Percentiles rank a stretch among this genome's conserved stretches.
Conservation (phyloP, 768 basidiomycete genomes). For the Mrakia gelida region DNA sequence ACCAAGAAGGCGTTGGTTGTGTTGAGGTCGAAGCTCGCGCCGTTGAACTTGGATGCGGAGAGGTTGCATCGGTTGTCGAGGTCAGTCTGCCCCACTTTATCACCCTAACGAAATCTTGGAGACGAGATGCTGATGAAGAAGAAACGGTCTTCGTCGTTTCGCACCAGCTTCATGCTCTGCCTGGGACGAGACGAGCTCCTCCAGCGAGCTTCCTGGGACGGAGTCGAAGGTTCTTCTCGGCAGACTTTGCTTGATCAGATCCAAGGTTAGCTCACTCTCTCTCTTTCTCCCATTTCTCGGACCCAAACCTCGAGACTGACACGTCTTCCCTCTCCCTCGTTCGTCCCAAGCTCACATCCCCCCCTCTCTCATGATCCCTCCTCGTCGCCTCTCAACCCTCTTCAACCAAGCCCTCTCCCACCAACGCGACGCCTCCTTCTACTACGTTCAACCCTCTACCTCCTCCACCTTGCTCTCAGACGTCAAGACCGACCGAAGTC, state of each 20-base stretch:
- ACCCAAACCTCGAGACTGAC: neutral
- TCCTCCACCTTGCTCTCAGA: conserved; percentile 75
- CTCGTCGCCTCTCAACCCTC: conserved; percentile 75
- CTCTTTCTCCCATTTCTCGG: neutral
- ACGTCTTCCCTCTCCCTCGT: neutral
- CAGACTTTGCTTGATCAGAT: conserved; percentile 67
- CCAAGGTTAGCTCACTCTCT: conserved; percentile 58
- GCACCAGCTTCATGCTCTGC: conserved; percentile 81
- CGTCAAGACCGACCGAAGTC: conserved; percentile 62
- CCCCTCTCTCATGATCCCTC: conserved; percentile 86
- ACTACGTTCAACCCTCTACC: conserved; percentile 65
- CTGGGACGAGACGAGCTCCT: conserved; percentile 75
- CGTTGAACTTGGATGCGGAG: conserved; percentile 71
- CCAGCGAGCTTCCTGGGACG: conserved; percentile 81
- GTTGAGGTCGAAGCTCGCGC: conserved; percentile 81
- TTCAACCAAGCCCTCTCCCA: conserved; percentile 76
- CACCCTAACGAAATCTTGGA: neutral
- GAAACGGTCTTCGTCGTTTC: neutral
- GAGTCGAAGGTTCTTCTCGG: conserved; percentile 73
- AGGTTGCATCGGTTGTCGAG: conserved; percentile 82
- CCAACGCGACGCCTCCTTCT: conserved; percentile 77
- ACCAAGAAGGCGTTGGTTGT: conserved; percentile 78
- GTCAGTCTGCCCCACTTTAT: conserved; percentile 46
- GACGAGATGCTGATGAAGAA: neutral
- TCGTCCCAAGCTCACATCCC: conserved; percentile 69